Evolutionary conservation across 75 land plant species (phyloP).

Genomic region (Larix kaempferi): DNA sequence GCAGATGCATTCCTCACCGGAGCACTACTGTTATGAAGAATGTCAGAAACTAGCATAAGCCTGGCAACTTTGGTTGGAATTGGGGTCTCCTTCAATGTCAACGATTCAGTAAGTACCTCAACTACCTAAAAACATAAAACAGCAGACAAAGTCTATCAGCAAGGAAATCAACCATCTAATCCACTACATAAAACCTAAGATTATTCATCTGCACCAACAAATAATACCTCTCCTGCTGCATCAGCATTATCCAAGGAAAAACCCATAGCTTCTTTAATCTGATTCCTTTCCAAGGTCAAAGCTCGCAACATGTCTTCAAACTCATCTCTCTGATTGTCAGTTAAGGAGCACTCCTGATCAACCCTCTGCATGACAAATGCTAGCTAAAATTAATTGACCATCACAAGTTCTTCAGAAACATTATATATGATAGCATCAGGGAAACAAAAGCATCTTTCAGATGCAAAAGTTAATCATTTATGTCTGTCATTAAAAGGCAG

Average conservation of each 20-base stretch:
- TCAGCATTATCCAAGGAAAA: constrained; percentile 95
- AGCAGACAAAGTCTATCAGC: constrained; percentile 7
- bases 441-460: background rate
- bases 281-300: constrained; percentile 91
- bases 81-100: constrained; percentile 91
- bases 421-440: background rate
- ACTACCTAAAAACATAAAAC: constrained; percentile 62
- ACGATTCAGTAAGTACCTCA: constrained; percentile 94
- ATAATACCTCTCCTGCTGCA: constrained; percentile 94
- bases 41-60: constrained; percentile 95
- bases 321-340: constrained; percentile 90
- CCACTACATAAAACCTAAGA: background rate
- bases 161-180: constrained; percentile 6
- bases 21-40: constrained; percentile 98
- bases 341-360: constrained; percentile 71
- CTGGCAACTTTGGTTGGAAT: constrained; percentile 98
- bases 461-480: background rate
- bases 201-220: constrained; percentile 5
- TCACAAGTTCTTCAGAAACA: background rate
- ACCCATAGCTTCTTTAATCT: constrained; percentile 96
- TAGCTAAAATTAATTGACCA: background rate
- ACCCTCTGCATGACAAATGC: constrained; percentile 51
- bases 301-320: constrained; percentile 98
- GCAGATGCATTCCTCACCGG: constrained; percentile 99
- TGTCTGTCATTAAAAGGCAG: no score